These are phyloP conservation scores for Aspergillus niger DNA, from an alignment of 2,329 filamentous ascomycete genomes.

Conservation along the genomic window DNA sequence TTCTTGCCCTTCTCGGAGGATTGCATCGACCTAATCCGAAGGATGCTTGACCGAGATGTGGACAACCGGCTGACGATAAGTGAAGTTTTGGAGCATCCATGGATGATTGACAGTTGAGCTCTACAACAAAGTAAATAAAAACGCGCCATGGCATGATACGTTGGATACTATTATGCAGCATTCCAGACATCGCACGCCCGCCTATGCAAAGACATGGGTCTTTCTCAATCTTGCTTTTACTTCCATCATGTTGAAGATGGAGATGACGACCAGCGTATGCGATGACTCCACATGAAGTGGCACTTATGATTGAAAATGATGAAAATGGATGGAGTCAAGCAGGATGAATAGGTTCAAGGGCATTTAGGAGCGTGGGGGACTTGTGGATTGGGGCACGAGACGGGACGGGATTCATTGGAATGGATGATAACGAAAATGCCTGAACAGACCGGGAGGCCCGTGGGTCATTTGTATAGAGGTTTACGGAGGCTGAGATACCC, in stretches of 20 bases:
- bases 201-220: not conserved
- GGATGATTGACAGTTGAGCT: conserved; percentile 53
- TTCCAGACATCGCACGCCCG: not conserved
- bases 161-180: not conserved
- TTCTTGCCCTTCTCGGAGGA: conserved; percentile 69
- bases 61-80: conserved; percentile 80
- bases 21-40: conserved; percentile 85
- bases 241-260: conserved; percentile 2
- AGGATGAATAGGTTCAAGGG: conserved; percentile 5
- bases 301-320: conserved; percentile 20
- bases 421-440: not conserved
- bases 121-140: not conserved
- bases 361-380: not conserved
- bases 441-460: not conserved
- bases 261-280: conserved; percentile 16
- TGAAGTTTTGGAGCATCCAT: conserved; percentile 85
- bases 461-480: conserved; percentile 13
- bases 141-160: not conserved
- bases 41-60: conserved; percentile 92
- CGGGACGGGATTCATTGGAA: not conserved
- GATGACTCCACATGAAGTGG: conserved; percentile 11
- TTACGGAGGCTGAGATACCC: conserved; percentile 21
- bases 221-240: not conserved
- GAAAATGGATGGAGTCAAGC: conserved; percentile 9
- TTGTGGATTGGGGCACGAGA: not conserved